Base-by-base conservation (phyloP, 257 asterid genomes). In the Voacanga thouarsii region DNA sequence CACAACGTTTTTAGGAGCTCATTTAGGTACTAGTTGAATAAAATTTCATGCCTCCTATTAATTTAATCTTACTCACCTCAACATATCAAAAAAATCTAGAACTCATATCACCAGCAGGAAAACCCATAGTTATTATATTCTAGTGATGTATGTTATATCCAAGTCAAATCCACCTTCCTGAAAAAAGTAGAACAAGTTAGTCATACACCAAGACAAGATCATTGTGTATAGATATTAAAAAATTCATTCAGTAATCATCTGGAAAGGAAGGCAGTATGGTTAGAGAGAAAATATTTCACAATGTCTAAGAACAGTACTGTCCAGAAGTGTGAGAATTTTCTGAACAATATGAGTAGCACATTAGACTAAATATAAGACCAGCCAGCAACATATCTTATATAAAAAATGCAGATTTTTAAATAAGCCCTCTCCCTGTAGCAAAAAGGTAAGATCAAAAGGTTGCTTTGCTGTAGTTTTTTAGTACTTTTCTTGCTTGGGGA, bases 51-150 rank as follows among this genome's bases (percentile, higher is more conserved):
- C n/a, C n/a, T n/a, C n/a, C n/a, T n/a, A n/a, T n/a, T n/a, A n/a
- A n/a, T n/a, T n/a, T n/a, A n/a, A n/a, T n/a, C n/a, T n/a, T n/a
- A n/a, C n/a, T 79, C 83, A 92, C 99, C 98, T 96, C 99, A 80
- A 96, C 96, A 84, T 93, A 96, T 78, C 98, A 96, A 69, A 96
- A 92, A 78, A 93, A 89, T 3, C 99, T 98, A 83, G 98, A 96
- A 89, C 98, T 96, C 97, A 90, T 90, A 80, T 93, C 98, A 85
- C 99, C 99, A 81, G 99, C 98, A 74, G 99, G 98, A 83, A 96
- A 96, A 72, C 99, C 99, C 99, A 96, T 96, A 51, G 99, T 98
- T 80, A 96, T 96, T 80, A 96, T 90, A 88, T 96, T 96, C 90
- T 96, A n/a, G 98, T 96, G 89, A 96, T 92, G 89, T 96, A 96